Percentiles rank a stretch among this genome's conserved stretches.
These are phyloP conservation scores for Backusella australiensis DNA, from an alignment of 192 early-diverging fungal genomes.

Conservation along the genomic window DNA sequence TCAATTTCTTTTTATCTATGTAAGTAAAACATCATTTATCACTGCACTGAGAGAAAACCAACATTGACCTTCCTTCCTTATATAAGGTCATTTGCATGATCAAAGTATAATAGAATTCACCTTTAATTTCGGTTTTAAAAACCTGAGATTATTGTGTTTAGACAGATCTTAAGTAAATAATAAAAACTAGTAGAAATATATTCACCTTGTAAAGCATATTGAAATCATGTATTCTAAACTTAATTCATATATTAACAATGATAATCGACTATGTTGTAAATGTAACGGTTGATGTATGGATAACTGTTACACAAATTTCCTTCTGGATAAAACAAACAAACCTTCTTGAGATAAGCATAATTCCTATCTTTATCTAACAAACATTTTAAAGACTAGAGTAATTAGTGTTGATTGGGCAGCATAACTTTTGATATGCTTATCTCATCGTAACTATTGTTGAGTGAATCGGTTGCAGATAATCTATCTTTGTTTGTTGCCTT, in stretches of 20 bases:
- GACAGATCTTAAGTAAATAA: background rate
- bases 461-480: background rate
- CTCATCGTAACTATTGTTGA: background rate
- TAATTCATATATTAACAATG: background rate
- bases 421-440: background rate
- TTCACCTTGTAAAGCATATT: background rate
- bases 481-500: constrained; percentile 5
- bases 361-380: constrained; percentile 6
- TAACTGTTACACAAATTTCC: background rate
- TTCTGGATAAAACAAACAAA: constrained; percentile 7
- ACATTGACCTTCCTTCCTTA: no score
- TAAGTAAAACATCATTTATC: background rate
- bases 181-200: no score
- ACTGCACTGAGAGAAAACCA: background rate
- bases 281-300: background rate
- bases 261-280: background rate
- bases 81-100: no score
- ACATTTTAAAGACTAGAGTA: background rate
- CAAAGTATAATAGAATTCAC: background rate
- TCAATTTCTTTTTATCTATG: background rate
- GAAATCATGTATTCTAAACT: background rate
- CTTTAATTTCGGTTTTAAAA: background rate
- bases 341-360: background rate
- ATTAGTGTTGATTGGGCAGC: background rate
- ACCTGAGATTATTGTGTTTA: background rate